Conservation (phyloP, 2,329 filamentous ascomycete species). For the Alternaria dauci region DNA sequence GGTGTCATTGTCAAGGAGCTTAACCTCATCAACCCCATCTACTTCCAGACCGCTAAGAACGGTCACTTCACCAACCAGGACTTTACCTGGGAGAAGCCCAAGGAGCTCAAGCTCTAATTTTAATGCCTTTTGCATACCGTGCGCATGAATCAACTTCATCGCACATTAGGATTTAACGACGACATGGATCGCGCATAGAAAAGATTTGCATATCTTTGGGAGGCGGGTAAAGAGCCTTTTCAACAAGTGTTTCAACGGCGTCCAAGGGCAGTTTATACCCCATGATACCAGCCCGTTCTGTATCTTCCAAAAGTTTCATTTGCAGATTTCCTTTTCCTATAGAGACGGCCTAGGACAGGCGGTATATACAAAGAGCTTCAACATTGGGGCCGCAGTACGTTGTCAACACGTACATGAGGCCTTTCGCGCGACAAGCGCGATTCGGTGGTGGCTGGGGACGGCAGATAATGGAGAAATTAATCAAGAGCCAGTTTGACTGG, state of each 20-base stretch:
- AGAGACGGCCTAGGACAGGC: slow-evolving; percentile 28
- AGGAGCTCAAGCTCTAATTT: slow-evolving; percentile 86
- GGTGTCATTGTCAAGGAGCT: slow-evolving; percentile 99
- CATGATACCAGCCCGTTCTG: slow-evolving; percentile 41
- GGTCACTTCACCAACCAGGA: slow-evolving; percentile 99
- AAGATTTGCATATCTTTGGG: slow-evolving; percentile 51
- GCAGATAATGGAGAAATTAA: slow-evolving; percentile 7
- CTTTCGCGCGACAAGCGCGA: slow-evolving; percentile 15
- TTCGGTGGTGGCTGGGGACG: background rate
- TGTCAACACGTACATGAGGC: slow-evolving; percentile 38
- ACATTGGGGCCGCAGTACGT: slow-evolving; percentile 38
- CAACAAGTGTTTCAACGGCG: slow-evolving; percentile 51
- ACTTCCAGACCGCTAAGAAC: slow-evolving; percentile 98
- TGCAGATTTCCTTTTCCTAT: slow-evolving; percentile 32
- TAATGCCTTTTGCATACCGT: slow-evolving; percentile 39
- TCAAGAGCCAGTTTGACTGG: background rate
- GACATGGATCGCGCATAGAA: slow-evolving; percentile 19
- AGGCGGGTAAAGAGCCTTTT: slow-evolving; percentile 47
- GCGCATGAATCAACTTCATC: slow-evolving; percentile 54
- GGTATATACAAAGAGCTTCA: slow-evolving; percentile 32
- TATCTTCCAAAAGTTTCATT: slow-evolving; percentile 42
- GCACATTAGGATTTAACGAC: slow-evolving; percentile 40
- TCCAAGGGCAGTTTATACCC: slow-evolving; percentile 45
- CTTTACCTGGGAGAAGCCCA: slow-evolving; percentile 99
- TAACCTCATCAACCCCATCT: slow-evolving; percentile 93